These are phyloP conservation scores for Colletotrichum sp. DNA, from an alignment of 2,329 filamentous ascomycete genomes.

Conservation along the genomic window DNA sequence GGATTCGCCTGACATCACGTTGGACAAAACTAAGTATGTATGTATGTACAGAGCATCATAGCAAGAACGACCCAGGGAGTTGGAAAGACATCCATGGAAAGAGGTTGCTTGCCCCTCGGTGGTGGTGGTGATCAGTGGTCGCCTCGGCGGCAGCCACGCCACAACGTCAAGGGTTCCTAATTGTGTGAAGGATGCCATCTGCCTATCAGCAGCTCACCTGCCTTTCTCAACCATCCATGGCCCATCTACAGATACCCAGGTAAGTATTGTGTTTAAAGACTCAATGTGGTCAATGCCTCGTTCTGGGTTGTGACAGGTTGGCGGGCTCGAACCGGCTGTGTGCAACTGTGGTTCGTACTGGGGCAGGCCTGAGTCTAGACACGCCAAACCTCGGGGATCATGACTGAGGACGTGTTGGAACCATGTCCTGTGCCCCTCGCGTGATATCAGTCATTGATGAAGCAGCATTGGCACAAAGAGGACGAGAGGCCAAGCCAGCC, in stretches of 20 bases:
- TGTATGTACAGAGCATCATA: too few species aligned
- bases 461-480: background rate
- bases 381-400: background rate
- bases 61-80: background rate
- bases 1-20: background rate
- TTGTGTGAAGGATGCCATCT: background rate
- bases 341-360: background rate
- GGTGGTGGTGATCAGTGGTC: background rate
- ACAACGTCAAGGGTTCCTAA: background rate
- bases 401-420: background rate
- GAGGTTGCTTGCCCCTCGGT: background rate
- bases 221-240: background rate
- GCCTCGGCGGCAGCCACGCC: background rate
- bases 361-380: background rate
- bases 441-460: background rate
- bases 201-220: background rate
- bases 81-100: background rate
- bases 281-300: background rate
- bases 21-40: background rate
- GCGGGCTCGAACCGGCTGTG: background rate
- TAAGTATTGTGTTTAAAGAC: background rate
- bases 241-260: background rate
- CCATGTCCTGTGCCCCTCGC: slow-evolving; percentile 6
- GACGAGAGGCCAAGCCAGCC: background rate
- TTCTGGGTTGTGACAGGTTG: background rate